These are phyloP conservation scores for Calophaca sinica DNA, from an alignment of 306 rosid genomes.

Conservation along the genomic window DNA sequence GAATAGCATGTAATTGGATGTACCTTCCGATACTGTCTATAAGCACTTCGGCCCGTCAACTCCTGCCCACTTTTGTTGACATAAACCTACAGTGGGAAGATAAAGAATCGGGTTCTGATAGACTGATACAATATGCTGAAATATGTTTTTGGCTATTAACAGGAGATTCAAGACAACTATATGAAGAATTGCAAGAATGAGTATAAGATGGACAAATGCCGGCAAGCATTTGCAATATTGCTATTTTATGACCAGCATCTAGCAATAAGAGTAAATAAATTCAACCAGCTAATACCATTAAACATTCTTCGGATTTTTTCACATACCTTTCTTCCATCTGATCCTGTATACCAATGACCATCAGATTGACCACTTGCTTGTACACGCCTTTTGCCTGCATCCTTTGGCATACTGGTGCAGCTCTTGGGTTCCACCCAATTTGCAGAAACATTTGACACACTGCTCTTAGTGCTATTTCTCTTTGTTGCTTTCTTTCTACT, in stretches of 20 bases:
- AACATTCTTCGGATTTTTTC: constrained; percentile 13
- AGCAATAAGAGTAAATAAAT: constrained; percentile 21
- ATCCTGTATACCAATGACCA: constrained; percentile 88
- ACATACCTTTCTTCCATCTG: constrained; percentile 81
- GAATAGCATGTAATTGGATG: constrained; percentile 10
- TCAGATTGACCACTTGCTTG: constrained; percentile 69
- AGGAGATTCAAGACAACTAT: constrained; percentile 15
- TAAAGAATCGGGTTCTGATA: constrained; percentile 41
- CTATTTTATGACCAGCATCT: background rate
- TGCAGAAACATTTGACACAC: constrained; percentile 56
- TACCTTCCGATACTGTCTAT: constrained; percentile 73
- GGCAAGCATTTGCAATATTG: background rate
- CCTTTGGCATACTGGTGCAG: constrained; percentile 59
- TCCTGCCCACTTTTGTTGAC: constrained; percentile 76
- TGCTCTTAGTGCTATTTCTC: constrained; percentile 55
- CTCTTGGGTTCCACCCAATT: constrained; percentile 78
- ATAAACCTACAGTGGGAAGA: constrained; percentile 67
- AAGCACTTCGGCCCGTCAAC: constrained; percentile 70
- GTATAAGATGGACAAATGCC: background rate
- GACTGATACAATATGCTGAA: constrained; percentile 36
- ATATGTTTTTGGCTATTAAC: constrained; percentile 3
- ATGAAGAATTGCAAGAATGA: constrained; percentile 20
- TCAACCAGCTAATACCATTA: constrained; percentile 28
- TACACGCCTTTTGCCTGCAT: constrained; percentile 69
- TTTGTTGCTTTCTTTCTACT: constrained; percentile 54